Evolutionary conservation across 352 stramenopile genomes (phyloP).

Genomic region (Blastocystis sp.): DNA sequence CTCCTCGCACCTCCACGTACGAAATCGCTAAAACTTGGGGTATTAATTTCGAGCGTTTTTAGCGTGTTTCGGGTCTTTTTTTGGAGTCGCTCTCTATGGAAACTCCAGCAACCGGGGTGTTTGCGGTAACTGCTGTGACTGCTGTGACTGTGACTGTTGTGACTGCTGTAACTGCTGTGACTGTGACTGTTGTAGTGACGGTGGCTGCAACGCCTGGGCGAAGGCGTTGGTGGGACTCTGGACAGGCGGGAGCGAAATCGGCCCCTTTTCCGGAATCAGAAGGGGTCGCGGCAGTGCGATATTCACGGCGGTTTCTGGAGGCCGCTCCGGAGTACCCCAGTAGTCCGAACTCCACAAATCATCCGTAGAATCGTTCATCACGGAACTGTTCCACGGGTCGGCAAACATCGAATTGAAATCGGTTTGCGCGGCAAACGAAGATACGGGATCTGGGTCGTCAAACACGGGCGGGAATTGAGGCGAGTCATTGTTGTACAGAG

Average conservation of each 20-base stretch:
- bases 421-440: neutral
- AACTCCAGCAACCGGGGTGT: too few relatives aligned
- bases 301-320: neutral
- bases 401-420: neutral
- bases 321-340: neutral
- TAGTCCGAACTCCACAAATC: neutral
- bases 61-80: too few relatives aligned
- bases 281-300: neutral
- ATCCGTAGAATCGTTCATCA: neutral
- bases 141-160: too few relatives aligned
- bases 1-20: too few relatives aligned
- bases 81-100: too few relatives aligned
- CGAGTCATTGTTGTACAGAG: constrained; percentile 27
- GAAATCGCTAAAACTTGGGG: too few relatives aligned
- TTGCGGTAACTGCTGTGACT: too few relatives aligned
- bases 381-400: neutral
- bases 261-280: neutral
- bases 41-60: too few relatives aligned
- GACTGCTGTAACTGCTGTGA: too few relatives aligned
- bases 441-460: neutral
- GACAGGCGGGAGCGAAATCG: neutral
- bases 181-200: too few relatives aligned
- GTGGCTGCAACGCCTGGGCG: neutral
- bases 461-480: neutral
- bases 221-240: neutral